Evolutionary conservation across 2,329 filamentous ascomycete genomes (phyloP).

Genomic region (Aspergillus sp.): DNA sequence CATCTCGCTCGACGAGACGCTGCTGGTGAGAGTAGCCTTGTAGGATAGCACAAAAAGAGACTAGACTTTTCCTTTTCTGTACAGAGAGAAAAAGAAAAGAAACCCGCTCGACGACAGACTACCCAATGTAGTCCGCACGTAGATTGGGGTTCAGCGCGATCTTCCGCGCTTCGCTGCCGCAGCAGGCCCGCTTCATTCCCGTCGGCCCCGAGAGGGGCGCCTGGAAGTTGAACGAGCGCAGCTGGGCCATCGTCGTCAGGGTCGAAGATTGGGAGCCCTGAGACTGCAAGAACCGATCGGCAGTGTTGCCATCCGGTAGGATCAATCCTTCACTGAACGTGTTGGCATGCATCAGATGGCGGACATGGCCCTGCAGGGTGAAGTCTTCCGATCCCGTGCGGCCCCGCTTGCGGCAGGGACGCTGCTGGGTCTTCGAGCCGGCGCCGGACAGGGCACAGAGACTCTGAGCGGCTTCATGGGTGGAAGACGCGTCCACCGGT

Average conservation of each 20-base stretch:
- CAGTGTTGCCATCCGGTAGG: constrained; percentile 30
- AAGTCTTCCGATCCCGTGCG: constrained; percentile 40
- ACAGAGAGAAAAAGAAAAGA: constrained; percentile 22
- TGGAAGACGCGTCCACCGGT: constrained; percentile 23
- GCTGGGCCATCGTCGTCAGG: constrained; percentile 11
- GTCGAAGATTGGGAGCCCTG: constrained; percentile 15
- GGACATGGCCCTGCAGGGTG: constrained; percentile 37
- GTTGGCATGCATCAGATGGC: constrained; percentile 33
- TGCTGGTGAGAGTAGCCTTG: neutral
- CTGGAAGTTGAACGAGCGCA: constrained; percentile 20
- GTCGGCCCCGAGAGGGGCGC: constrained; percentile 32
- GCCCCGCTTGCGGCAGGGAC: constrained; percentile 36
- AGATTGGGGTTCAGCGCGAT: constrained; percentile 33
- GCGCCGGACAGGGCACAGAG: constrained; percentile 40
- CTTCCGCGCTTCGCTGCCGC: constrained; percentile 37
- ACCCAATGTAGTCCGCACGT: constrained; percentile 29
- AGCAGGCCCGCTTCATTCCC: constrained; percentile 42
- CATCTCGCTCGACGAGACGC: constrained; percentile 20
- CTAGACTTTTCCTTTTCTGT: constrained; percentile 21
- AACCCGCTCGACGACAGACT: constrained; percentile 2
- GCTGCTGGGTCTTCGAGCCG: constrained; percentile 21
- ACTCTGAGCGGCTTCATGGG: constrained; percentile 40
- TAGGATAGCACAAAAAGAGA: constrained; percentile 16
- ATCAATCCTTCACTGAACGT: constrained; percentile 23
- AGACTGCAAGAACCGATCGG: constrained; percentile 31